Conservation (phyloP, 2,329 filamentous ascomycete species). For the Alternaria conjuncta region DNA sequence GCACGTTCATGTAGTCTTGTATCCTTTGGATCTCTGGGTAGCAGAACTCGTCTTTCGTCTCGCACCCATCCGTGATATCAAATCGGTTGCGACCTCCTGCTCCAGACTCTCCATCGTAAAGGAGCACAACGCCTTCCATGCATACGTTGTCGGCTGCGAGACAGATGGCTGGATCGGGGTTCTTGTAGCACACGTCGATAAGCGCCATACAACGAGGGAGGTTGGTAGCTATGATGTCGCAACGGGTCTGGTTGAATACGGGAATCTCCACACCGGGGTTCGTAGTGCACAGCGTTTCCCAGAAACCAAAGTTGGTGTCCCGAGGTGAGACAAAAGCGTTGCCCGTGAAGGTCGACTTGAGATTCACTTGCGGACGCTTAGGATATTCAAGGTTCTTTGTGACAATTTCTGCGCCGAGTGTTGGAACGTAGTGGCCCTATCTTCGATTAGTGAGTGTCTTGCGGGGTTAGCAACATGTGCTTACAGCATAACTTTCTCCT, state of each 20-base stretch:
- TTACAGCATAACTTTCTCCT: slow-evolving; percentile 58
- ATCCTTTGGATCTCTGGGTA: slow-evolving; percentile 43
- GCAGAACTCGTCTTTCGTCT: slow-evolving; percentile 47
- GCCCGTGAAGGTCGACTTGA: slow-evolving; percentile 56
- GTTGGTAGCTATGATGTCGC: slow-evolving; percentile 55
- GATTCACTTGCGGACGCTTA: slow-evolving; percentile 50
- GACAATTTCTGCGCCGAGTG: slow-evolving; percentile 53
- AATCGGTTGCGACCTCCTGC: slow-evolving; percentile 52
- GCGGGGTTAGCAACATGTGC: slow-evolving; percentile 12
- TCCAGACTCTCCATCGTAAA: slow-evolving; percentile 52
- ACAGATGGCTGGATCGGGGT: slow-evolving; percentile 53
- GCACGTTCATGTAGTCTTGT: slow-evolving; percentile 43
- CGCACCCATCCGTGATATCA: slow-evolving; percentile 52
- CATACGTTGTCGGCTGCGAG: slow-evolving; percentile 47
- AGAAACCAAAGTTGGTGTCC: slow-evolving; percentile 53
- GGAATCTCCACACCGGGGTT: slow-evolving; percentile 53
- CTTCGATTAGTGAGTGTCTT: slow-evolving; percentile 5
- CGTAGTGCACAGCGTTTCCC: slow-evolving; percentile 56
- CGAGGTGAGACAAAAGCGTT: slow-evolving; percentile 55
- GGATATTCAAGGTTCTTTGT: slow-evolving; percentile 53
- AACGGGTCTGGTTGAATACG: slow-evolving; percentile 55
- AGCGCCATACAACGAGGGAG: slow-evolving; percentile 56
- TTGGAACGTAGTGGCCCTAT: slow-evolving; percentile 57
- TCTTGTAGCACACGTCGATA: slow-evolving; percentile 47
- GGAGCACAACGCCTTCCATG: slow-evolving; percentile 47